Evolutionary conservation across 2,329 filamentous ascomycete species (phyloP).

Genomic region (Colletotrichum lupini): DNA sequence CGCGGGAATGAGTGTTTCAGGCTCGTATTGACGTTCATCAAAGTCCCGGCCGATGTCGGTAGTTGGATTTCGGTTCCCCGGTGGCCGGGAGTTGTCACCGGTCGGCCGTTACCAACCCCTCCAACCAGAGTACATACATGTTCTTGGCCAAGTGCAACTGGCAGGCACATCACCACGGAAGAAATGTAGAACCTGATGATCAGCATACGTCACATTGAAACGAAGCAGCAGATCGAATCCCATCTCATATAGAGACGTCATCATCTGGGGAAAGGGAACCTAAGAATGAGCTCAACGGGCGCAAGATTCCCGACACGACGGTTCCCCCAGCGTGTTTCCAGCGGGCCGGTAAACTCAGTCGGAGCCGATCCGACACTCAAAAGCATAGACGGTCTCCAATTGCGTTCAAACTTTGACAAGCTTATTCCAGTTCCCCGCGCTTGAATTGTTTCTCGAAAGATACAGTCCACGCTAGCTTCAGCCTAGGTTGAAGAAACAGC

Average conservation of each 20-base stretch:
- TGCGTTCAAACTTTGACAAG: background rate
- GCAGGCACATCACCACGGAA: no score
- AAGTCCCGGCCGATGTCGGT: background rate
- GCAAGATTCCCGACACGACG: background rate
- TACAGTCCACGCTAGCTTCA: background rate
- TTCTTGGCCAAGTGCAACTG: no score
- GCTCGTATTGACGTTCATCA: background rate
- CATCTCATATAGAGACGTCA: background rate
- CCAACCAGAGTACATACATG: no score
- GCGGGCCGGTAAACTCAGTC: conserved; percentile 2
- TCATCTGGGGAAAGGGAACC: no score
- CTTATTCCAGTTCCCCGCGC: background rate
- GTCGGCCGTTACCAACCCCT: no score
- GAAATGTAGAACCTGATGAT: no score
- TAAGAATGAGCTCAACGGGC: background rate
- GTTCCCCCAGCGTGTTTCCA: background rate
- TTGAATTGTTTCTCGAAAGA: background rate
- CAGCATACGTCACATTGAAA: no score
- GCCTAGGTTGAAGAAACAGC: background rate
- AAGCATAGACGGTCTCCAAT: background rate
- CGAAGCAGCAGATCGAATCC: no score
- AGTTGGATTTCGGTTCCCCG: background rate
- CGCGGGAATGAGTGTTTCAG: no score
- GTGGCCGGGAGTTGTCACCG: no score
- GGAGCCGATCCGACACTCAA: background rate